Base-by-base conservation (phyloP, 768 basidiomycete species). In the Amanita pallidorosea region DNA sequence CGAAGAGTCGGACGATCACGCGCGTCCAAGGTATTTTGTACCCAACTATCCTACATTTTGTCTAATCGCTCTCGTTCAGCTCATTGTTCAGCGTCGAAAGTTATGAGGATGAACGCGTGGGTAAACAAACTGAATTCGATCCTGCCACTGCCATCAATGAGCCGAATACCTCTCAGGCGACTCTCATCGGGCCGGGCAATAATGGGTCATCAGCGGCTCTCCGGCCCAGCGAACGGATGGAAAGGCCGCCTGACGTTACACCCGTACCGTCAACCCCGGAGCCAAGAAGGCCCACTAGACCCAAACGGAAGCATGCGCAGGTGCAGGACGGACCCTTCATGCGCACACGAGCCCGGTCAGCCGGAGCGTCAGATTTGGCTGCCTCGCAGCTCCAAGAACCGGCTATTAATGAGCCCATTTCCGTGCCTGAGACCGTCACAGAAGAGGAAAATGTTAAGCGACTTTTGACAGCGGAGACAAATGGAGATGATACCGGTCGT, bases 261-360 rank as follows among this genome's bases (percentile, higher is more conserved):
- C 47, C 47, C 15, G 23, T 36, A 12, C n/a, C 35, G 20, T 27
- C 36, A 48, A 38, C 25, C 8, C 12, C 35, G 12, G 2, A 0
- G 1, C 47, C 38, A 8, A 22, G 22, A 17, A 17, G 9, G 34
- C 6, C 18, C 7, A 5, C 27, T 27, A 46, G 45, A 29, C 45
- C 46, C 18, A 45, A 50, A 22, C 51, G 23, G 22, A 49, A 49
- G 20, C 9, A 3, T n/a, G 35, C n/a, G 40, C 36, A n/a, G 38
- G 35, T 11, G 40, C 36, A n/a, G 13, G 56, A 58, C 43, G 58
- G 65, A 38, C 65, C 68, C 8, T 66, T 61, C 53, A 68, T 68
- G 2, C 61, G 70, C 18, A 63, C 66, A 0, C 53, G 64, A 15
- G 66, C 67, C 23, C 63, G 59, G 20, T 65, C 65, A 8, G 60